Conservation (phyloP, 495 filamentous ascomycete species). For the Lasiosphaeria hispida region DNA sequence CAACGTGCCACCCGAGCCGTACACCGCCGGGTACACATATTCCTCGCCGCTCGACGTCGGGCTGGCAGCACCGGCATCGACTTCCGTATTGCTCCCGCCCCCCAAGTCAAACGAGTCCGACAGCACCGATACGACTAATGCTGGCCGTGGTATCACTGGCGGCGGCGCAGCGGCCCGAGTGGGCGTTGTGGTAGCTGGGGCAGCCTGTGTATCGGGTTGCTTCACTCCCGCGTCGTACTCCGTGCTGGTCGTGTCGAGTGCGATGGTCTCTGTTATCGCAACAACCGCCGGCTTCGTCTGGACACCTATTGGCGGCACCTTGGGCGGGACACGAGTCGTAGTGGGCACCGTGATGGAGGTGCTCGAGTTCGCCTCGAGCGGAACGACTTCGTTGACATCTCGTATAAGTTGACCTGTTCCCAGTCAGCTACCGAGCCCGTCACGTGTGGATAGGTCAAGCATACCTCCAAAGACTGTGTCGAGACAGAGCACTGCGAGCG, state of each 20-base stretch:
- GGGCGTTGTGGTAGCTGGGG: too few species aligned
- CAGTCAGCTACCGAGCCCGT: background rate
- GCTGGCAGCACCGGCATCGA: background rate
- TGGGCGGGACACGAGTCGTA: too few species aligned
- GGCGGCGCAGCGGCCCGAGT: background rate
- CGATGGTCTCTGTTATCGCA: too few species aligned
- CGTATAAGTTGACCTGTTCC: slow-evolving; percentile 4
- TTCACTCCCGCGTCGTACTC: too few species aligned
- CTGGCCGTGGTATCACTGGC: background rate
- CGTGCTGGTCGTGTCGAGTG: too few species aligned
- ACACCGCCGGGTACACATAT: slow-evolving; percentile 18
- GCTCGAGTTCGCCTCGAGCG: too few species aligned
- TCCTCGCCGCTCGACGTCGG: slow-evolving; percentile 12
- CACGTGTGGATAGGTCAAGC: background rate
- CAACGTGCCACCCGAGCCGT: slow-evolving; percentile 16
- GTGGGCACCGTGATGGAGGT: too few species aligned
- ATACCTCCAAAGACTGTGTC: slow-evolving; percentile 29
- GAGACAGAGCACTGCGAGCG: slow-evolving; percentile 32
- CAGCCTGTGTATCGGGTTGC: too few species aligned
- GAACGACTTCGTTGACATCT: background rate
- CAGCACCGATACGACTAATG: background rate
- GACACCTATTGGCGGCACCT: too few species aligned
- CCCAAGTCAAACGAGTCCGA: slow-evolving; percentile 12
- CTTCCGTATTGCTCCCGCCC: background rate
- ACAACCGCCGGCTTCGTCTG: too few species aligned